Evolutionary conservation across 2,329 filamentous ascomycete genomes (phyloP).

Genomic region (Aspergillus pseudoviridinutans): DNA sequence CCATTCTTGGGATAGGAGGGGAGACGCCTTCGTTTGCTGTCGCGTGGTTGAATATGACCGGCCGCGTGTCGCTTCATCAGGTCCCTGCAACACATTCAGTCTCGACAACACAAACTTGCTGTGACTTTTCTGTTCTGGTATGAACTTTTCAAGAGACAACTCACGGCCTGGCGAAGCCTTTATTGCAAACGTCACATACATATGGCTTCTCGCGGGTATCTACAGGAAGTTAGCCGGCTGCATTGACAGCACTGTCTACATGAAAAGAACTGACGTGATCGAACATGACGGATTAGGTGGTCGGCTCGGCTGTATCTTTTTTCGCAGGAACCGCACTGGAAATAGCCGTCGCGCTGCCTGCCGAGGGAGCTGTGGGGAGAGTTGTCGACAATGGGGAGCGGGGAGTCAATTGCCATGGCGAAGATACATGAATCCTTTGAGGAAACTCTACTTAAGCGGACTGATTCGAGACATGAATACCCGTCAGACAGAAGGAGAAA

Average conservation of each 20-base stretch:
- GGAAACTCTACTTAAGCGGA: too few species aligned
- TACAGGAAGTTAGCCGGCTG: background rate
- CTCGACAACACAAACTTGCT: too few species aligned
- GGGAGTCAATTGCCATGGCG: too few species aligned
- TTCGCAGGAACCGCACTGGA: slow-evolving; percentile 51
- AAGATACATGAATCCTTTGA: too few species aligned
- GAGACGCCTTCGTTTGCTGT: slow-evolving; percentile 26
- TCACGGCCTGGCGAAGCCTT: slow-evolving; percentile 30
- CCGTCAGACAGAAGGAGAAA: too few species aligned
- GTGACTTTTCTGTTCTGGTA: too few species aligned
- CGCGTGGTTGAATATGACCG: slow-evolving; percentile 30
- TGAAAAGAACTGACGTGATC: slow-evolving; percentile 39
- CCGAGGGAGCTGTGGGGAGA: slow-evolving; percentile 5
- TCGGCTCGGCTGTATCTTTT: slow-evolving; percentile 51
- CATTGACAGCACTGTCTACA: background rate
- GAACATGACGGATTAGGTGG: slow-evolving; percentile 52
- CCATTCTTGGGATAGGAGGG: slow-evolving; percentile 21
- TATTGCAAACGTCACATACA: slow-evolving; percentile 29
- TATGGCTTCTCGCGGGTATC: slow-evolving; percentile 33
- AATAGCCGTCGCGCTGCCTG: slow-evolving; percentile 27
- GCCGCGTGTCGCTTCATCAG: slow-evolving; percentile 50
- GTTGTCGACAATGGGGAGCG: too few species aligned
- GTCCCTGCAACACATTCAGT: slow-evolving; percentile 27
- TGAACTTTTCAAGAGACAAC: slow-evolving; percentile 4
- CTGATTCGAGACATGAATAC: too few species aligned